Base-by-base conservation (phyloP, 2,329 filamentous ascomycete genomes). In the Venturiaceae sp. region DNA sequence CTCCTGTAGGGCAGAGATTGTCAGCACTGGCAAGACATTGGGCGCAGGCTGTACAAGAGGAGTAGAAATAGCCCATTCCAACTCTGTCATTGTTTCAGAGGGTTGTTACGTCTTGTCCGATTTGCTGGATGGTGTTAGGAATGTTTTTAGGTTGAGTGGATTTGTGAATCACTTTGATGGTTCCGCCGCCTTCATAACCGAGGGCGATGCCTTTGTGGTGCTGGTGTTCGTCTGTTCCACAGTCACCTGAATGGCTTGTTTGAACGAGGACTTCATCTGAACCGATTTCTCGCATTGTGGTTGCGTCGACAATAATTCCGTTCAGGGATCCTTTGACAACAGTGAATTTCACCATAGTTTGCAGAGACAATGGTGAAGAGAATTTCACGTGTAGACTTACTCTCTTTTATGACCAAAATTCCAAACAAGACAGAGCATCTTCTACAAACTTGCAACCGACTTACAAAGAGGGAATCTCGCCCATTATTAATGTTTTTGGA, bases 191-290 rank as follows among this genome's bases (percentile, higher is more conserved):
- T 64, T 83, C 80, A 68, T 83, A 80, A 50, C 80, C 80, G 30
- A 82, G 73, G 2, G 60, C 75, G 69, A 77, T 77, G 63, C 75
- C 75, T 34, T 63, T 64, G 6, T 65, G 62, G 57, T 69, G 68
- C 68, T 73, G 75, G 69, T 77, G 74, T 60, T 73, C 68, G 64
- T 76, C 79, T 3, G 85, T 88, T 53, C 82, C 83, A 68, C 86
- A 88, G 55, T 87, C 74, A 33, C 86, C 85, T 2, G 83, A 85
- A 60, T 84, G 82, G 14, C 83, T 87, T 61, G 88, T 75, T 58
- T 77, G 79, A 66, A 88, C 67, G 21, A 21, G 11, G 30, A 84
- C 76, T 55, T 87, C 83, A 60, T 86, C 74, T 68, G 84, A 77
- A 55, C 74, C 70, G 1, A 65, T 66, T 44, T 82, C 68, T 16